Evolutionary conservation across 306 rosid species (phyloP).

Genomic region (Benincasa hispida): DNA sequence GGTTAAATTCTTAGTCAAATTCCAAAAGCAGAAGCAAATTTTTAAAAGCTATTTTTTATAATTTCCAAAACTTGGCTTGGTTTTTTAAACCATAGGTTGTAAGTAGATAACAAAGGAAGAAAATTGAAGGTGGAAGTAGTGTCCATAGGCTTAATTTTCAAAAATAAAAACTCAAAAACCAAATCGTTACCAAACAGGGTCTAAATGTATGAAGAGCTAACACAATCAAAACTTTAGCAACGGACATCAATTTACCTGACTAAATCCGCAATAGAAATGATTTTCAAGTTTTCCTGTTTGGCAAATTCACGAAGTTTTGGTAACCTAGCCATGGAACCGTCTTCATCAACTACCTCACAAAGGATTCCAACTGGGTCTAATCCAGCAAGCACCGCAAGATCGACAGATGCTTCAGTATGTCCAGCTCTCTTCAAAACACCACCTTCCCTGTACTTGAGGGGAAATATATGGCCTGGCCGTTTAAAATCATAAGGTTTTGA

Average conservation of each 20-base stretch:
- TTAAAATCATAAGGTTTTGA: slow-evolving; percentile 80
- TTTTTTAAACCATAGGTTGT: too few relatives aligned
- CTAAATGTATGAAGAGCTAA: neutral
- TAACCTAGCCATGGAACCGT: slow-evolving; percentile 90
- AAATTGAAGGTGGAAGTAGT: too few relatives aligned
- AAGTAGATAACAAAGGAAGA: too few relatives aligned
- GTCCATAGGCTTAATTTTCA: too few relatives aligned
- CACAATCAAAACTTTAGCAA: neutral
- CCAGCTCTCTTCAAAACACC: slow-evolving; percentile 95
- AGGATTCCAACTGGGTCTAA: slow-evolving; percentile 58
- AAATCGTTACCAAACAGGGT: too few relatives aligned
- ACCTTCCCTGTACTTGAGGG: slow-evolving; percentile 77
- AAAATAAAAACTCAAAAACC: too few relatives aligned
- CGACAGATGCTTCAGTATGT: slow-evolving; percentile 93
- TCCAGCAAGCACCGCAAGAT: slow-evolving; percentile 81
- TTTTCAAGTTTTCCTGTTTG: slow-evolving; percentile 55
- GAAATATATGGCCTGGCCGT: slow-evolving; percentile 92
- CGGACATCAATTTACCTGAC: slow-evolving; percentile 36
- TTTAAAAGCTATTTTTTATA: too few relatives aligned
- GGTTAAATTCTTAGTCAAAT: too few relatives aligned
- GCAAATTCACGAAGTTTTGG: slow-evolving; percentile 81
- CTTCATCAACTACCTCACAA: slow-evolving; percentile 88
- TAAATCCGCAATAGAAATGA: slow-evolving; percentile 84
- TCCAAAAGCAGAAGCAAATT: too few relatives aligned
- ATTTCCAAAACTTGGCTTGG: too few relatives aligned